A percentile compares a stretch with the other conserved stretches of the same genome.
These are phyloP conservation scores for Ophiostoma ulmi DNA, from an alignment of 2,329 filamentous ascomycete species.

Conservation along the genomic window DNA sequence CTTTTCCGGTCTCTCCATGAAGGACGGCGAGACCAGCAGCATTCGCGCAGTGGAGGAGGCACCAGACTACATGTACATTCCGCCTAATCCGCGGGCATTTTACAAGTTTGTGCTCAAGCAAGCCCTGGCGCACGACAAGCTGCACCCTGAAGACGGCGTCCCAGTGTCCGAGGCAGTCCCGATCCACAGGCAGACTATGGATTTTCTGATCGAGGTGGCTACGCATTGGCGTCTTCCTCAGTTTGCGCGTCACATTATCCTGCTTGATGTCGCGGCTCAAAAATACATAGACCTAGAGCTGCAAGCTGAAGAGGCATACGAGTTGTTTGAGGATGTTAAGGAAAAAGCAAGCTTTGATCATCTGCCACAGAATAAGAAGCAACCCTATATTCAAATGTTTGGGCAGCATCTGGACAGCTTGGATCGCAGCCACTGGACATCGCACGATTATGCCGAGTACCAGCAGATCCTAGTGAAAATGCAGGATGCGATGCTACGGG, in stretches of 20 bases:
- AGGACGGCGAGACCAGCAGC: conserved; percentile 41
- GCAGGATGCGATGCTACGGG: conserved; percentile 76
- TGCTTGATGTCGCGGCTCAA: conserved; percentile 77
- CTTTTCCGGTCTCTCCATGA: conserved; percentile 60
- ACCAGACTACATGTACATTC: conserved; percentile 80
- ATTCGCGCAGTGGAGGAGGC: conserved; percentile 57
- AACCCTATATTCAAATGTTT: conserved; percentile 51
- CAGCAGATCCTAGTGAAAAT: conserved; percentile 68
- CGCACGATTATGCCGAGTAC: conserved; percentile 65
- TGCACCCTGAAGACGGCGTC: conserved; percentile 37
- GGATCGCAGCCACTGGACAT: conserved; percentile 59
- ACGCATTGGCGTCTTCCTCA: conserved; percentile 85
- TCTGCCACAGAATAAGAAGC: conserved; percentile 59
- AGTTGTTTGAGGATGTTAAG: conserved; percentile 77
- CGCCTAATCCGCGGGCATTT: conserved; percentile 72
- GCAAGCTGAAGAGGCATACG: conserved; percentile 73
- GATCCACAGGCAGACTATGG: conserved; percentile 72
- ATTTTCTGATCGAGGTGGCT: conserved; percentile 79
- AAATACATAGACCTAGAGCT: conserved; percentile 84
- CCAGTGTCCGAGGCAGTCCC: conserved; percentile 35
- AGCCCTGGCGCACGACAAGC: conserved; percentile 61
- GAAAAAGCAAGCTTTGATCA: conserved; percentile 41
- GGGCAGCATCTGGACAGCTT: conserved; percentile 50
- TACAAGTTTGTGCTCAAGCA: conserved; percentile 79
- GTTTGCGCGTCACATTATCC: conserved; percentile 70